Conservation (phyloP, 768 basidiomycete species). For the Leccinum subgranulosum region DNA sequence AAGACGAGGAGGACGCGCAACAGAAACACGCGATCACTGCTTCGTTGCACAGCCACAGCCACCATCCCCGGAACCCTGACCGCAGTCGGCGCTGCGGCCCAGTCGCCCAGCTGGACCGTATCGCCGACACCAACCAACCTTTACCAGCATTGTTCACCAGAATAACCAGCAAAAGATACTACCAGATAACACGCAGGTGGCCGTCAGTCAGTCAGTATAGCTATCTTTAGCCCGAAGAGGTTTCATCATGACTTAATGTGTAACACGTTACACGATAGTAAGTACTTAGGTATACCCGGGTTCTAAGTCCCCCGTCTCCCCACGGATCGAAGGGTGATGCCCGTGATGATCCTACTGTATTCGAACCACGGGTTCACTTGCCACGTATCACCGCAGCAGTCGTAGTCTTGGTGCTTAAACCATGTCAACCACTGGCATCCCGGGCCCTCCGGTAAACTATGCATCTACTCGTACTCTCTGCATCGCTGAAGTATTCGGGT, state of each 20-base stretch:
- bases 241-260: too few species aligned
- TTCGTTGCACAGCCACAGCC: constrained; percentile 27
- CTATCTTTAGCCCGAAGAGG: not conserved
- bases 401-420: not conserved
- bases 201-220: not conserved
- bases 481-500: constrained; percentile 22
- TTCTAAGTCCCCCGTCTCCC: not conserved
- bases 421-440: constrained; percentile 3
- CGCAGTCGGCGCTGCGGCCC: not conserved
- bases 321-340: not conserved
- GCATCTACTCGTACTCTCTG: constrained; percentile 7
- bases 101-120: not conserved
- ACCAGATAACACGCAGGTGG: not conserved
- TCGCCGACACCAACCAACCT: not conserved
- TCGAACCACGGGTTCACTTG: not conserved
- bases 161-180: not conserved
- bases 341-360: not conserved
- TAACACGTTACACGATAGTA: too few species aligned
- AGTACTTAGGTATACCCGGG: not conserved
- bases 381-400: not conserved
- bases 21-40: constrained; percentile 23
- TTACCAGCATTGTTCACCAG: not conserved
- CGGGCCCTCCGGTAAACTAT: not conserved
- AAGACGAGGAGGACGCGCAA: constrained; percentile 11
- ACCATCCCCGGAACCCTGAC: not conserved